Evolutionary conservation across 2,329 filamentous ascomycete species (phyloP).

Genomic region (Hypoxylon sp.): DNA sequence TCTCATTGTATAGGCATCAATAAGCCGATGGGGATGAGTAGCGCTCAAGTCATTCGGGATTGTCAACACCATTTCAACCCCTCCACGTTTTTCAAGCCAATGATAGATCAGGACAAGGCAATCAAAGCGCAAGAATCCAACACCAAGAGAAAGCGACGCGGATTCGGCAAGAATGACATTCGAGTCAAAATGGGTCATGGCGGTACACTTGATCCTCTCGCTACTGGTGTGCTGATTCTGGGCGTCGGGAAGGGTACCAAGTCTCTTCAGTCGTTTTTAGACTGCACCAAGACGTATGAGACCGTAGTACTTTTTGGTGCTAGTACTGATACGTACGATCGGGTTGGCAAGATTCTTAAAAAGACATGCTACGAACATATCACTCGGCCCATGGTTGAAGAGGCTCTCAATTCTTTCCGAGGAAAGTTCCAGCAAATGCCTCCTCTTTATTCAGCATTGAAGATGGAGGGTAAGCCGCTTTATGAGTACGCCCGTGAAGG

Average conservation of each 20-base stretch:
- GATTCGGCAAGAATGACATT: conserved; percentile 68
- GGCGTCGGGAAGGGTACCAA: conserved; percentile 93
- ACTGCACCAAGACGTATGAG: conserved; percentile 95
- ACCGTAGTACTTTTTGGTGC: conserved; percentile 90
- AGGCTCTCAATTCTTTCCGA: conserved; percentile 79
- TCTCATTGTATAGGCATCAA: conserved; percentile 77
- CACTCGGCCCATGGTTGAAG: conserved; percentile 81
- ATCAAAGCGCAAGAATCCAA: conserved; percentile 69
- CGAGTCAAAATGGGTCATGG: conserved; percentile 96
- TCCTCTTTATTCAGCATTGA: conserved; percentile 91
- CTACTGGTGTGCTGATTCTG: conserved; percentile 91
- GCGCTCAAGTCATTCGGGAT: conserved; percentile 90
- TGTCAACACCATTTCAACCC: conserved; percentile 87
- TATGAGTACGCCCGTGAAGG: conserved; percentile 97
- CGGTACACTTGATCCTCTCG: conserved; percentile 93
- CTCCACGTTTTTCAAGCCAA: conserved; percentile 82
- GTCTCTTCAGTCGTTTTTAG: conserved; percentile 79
- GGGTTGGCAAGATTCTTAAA: conserved; percentile 84
- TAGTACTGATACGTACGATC: conserved; percentile 93
- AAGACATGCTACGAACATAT: conserved; percentile 83
- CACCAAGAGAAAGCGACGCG: conserved; percentile 71
- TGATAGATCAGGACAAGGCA: conserved; percentile 74
- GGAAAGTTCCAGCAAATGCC: conserved; percentile 91
- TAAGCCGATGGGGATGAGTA: conserved; percentile 89
- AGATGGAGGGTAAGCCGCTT: conserved; percentile 91